phyloP scores from a whole-genome alignment of 352 stramenopile species.

The Globisporangium radiosum region DNA sequence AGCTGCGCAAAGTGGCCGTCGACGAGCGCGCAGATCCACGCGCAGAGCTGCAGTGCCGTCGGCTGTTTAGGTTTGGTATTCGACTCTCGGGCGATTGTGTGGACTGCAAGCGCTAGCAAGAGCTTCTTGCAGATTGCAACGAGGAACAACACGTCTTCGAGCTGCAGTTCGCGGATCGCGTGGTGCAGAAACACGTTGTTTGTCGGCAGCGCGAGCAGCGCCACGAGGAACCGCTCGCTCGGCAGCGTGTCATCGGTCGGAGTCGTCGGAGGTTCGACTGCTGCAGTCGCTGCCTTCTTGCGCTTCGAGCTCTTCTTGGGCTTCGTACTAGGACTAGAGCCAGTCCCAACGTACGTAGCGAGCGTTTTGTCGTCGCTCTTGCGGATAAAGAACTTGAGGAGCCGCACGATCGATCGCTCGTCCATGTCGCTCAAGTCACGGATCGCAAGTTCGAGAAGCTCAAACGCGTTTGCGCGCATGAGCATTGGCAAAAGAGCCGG shows the following conservation, averaged over 20 bases:
- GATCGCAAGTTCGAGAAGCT: constrained; percentile 56
- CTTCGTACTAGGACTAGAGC: neutral
- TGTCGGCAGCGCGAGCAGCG: constrained; percentile 49
- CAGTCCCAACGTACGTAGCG: constrained; percentile 19
- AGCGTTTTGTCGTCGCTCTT: constrained; percentile 36
- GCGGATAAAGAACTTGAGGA: constrained; percentile 74
- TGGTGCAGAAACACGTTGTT: constrained; percentile 76
- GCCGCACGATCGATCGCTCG: constrained; percentile 58
- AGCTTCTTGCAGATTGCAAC: constrained; percentile 70
- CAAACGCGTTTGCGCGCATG: constrained; percentile 63
- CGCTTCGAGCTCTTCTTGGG: constrained; percentile 19
- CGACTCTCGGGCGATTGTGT: constrained; percentile 9
- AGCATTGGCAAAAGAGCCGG: constrained; percentile 54
- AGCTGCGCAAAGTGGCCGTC: constrained; percentile 67
- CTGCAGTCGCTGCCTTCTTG: constrained; percentile 21
- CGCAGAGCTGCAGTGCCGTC: constrained; percentile 39
- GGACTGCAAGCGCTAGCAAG: constrained; percentile 27
- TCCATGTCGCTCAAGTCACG: constrained; percentile 70
- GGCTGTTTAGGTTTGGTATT: constrained; percentile 22
- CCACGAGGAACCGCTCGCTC: constrained; percentile 48
- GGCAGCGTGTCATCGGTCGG: constrained; percentile 6
- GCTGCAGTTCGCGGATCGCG: constrained; percentile 59
- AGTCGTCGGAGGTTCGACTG: neutral
- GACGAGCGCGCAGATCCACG: constrained; percentile 70
- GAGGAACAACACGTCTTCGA: constrained; percentile 63